Evolutionary conservation across 1,139 yeast genomes (phyloP).

Genomic region (Taphrina confusa): DNA sequence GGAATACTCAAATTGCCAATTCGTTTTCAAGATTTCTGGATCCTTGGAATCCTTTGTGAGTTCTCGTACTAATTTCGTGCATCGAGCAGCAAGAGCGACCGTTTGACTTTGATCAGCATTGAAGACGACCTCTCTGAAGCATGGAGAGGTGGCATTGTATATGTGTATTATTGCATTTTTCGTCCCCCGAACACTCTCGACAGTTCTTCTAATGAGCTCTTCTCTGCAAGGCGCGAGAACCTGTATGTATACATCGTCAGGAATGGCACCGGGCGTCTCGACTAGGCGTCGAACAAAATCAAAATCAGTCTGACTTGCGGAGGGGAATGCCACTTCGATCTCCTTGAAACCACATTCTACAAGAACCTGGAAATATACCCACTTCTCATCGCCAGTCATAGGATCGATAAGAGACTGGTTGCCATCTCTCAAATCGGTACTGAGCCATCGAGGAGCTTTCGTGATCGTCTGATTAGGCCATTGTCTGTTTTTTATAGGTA

Average conservation of each 20-base stretch:
- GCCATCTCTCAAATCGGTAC: constrained; percentile 95
- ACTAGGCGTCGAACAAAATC: constrained; percentile 93
- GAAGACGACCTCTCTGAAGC: constrained; percentile 88
- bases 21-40: constrained; percentile 67
- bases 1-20: constrained; percentile 89
- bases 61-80: constrained; percentile 74
- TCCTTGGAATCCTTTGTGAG: constrained; percentile 79
- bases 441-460: constrained; percentile 92
- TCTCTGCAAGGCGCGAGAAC: constrained; percentile 91
- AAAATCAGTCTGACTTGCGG: constrained; percentile 93
- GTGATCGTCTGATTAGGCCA: constrained; percentile 82
- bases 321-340: constrained; percentile 94
- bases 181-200: constrained; percentile 86
- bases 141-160: constrained; percentile 87
- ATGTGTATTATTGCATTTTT: constrained; percentile 87
- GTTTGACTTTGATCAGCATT: constrained; percentile 81
- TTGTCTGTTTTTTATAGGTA: constrained; percentile 70
- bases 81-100: constrained; percentile 74
- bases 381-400: constrained; percentile 87
- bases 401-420: constrained; percentile 90
- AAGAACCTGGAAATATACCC: constrained; percentile 79
- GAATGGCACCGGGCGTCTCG: constrained; percentile 63
- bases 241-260: constrained; percentile 89
- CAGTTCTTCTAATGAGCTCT: constrained; percentile 82
- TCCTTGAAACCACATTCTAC: constrained; percentile 93